Base-by-base conservation (phyloP, 306 rosid species). In the Lathyrus sativus region DNA sequence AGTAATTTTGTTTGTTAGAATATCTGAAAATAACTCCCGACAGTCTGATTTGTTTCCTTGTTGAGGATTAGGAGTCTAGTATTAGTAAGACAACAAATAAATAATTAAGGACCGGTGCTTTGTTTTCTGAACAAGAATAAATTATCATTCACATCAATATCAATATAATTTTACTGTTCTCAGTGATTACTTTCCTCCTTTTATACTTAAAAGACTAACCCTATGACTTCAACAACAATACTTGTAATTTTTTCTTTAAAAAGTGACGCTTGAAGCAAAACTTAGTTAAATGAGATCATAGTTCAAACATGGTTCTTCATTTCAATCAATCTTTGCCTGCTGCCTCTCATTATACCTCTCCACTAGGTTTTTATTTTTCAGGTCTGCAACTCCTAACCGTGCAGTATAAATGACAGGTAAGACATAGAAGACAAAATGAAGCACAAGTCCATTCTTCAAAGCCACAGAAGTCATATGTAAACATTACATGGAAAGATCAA, bases 401-500 rank as follows among this genome's bases (percentile, higher is more conserved):
- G 7, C 11, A 48, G 55, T 31, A 59, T 24, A 71, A 50, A 59
- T 39, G 24, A 19, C 18, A 28, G 19, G 19, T 62, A 49, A 43
- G 57, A 50, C 50, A 64, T 6, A 46, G 55, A 53, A 54, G 49
- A 55, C 42, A 50, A 37, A 49, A 62, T 44, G 59, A 58, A 75
- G 64, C 31, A 41, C 29, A 43, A 24, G 63, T 50, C 58, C 11
- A 18, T 65, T 78, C 73, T 68, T 67, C 58, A 74, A 48, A 78
- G 58, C 77, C 74, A 66, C 67, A 62, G 35, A 45, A 28, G 46
- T 31, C 5, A 60, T 13, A 66, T 29, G 5, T 58, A 46, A 62
- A 43, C 24, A 70, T 56, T 14, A 72, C 55, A 78, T 29, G 63
- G 46, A 6, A 77, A 76, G 71, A 75, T 31, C 68, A 72, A 72